Evolutionary conservation across 75 land plant species (phyloP), one percentile per base, ranked within the genome.

Genomic region (Chamaecyparis obtusa): DNA sequence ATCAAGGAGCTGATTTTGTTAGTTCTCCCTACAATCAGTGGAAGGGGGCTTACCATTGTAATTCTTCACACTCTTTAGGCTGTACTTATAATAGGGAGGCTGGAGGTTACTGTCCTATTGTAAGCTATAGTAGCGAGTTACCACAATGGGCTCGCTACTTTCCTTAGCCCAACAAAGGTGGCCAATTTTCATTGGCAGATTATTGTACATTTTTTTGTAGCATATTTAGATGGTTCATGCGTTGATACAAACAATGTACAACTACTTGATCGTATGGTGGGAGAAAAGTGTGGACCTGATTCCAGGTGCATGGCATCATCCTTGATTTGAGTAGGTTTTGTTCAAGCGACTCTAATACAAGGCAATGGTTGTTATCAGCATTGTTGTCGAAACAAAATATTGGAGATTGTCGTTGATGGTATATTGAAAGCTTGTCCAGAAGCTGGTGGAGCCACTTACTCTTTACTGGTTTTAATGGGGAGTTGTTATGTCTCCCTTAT

Each of bases 201-300:
- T 98, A 98, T 88, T 98, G 99, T 92, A 95, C 99, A n/a, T 98
- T 95, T 88, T 98, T 95, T 90, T 98, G 99, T 98, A 27, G 97
- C 99, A n/a, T 98, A 98, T 86, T 98, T 97, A 44, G 98, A 98
- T 95, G 99, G 99, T n/a, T 96, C 98, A 75, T 98, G 99, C 85
- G 95, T 96, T 60, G 96, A 98, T 81, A 86, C 89, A 24, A 95
- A 95, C 87, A 95, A 96, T 94, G 99, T 98, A 81, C 91, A 97
- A 13, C 89, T 94, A 56, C 99, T 97, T 81, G 98, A 98, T 89
- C 87, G 94, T 86, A 98, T 98, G 99, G 89, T 98, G 84, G 99
- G 99, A 54, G 99, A 98, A 89, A 91, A 94, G 83, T 92, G 99
- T 41, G 99, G 98, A 48, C 89, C 89, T 81, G 93, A 91, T 75